A percentile compares a stretch with the other conserved stretches of the same genome.
These are phyloP conservation scores for Colletotrichum sp. DNA, from an alignment of 2,329 filamentous ascomycete species.

Conservation along the genomic window DNA sequence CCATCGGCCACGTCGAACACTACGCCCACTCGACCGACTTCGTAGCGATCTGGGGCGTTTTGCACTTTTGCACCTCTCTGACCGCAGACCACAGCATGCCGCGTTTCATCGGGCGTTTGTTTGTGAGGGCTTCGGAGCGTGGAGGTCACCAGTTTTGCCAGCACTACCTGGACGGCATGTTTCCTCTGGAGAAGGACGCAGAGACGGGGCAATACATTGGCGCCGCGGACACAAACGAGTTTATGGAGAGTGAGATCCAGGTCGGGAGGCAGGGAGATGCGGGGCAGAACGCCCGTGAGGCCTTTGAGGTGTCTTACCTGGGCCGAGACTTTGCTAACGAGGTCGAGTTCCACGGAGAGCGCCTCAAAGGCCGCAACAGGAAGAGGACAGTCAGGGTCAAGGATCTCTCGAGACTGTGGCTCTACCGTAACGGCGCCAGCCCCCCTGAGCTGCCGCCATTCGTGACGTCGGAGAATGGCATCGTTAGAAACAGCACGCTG, in stretches of 20 bases:
- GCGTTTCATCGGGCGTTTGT: slow-evolving; percentile 68
- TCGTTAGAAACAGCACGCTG: slow-evolving; percentile 43
- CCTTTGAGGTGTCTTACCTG: slow-evolving; percentile 52
- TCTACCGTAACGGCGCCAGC: slow-evolving; percentile 64
- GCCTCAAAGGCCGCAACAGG: slow-evolving; percentile 26
- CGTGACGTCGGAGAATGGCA: slow-evolving; percentile 38
- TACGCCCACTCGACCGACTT: slow-evolving; percentile 79
- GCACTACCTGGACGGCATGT: slow-evolving; percentile 69
- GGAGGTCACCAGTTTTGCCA: slow-evolving; percentile 62
- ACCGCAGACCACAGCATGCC: slow-evolving; percentile 50
- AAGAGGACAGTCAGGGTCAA: slow-evolving; percentile 54
- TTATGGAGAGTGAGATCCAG: slow-evolving; percentile 65
- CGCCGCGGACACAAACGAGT: slow-evolving; percentile 56
- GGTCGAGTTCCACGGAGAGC: slow-evolving; percentile 43
- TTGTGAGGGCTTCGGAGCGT: slow-evolving; percentile 45
- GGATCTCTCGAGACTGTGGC: slow-evolving; percentile 67
- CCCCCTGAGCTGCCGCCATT: slow-evolving; percentile 48
- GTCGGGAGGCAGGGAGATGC: slow-evolving; percentile 49
- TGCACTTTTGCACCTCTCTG: slow-evolving; percentile 58
- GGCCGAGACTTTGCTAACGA: slow-evolving; percentile 42
- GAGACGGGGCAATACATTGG: slow-evolving; percentile 45
- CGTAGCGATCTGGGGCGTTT: slow-evolving; percentile 75
- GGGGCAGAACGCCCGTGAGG: slow-evolving; percentile 48
- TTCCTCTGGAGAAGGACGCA: slow-evolving; percentile 52
- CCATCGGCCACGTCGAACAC: slow-evolving; percentile 78